Percentiles rank a stretch among this genome's conserved stretches.
phyloP scores from a whole-genome alignment of 352 stramenopile species.

The Phytophthora parvispora region DNA sequence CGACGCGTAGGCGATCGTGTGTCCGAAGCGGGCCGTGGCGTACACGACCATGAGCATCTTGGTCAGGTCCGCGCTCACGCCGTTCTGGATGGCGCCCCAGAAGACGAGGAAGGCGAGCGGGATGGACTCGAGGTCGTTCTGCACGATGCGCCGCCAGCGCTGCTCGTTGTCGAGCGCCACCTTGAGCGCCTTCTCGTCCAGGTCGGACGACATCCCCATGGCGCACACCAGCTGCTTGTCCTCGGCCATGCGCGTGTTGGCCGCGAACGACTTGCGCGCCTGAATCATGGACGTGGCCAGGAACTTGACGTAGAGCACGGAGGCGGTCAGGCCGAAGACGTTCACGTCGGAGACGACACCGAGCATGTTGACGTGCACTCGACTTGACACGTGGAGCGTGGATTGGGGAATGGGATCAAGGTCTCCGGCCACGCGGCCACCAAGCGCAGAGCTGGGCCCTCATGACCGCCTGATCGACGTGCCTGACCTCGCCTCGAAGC shows the following conservation, averaged over 20 bases:
- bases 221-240: constrained; percentile 42
- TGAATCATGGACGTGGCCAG: constrained; percentile 60
- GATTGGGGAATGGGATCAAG: constrained; percentile 20
- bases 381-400: constrained; percentile 6
- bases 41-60: constrained; percentile 48
- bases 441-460: constrained; percentile 6
- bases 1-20: constrained; percentile 54
- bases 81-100: constrained; percentile 45
- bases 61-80: constrained; percentile 43
- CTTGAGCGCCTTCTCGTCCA: constrained; percentile 34
- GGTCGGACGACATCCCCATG: constrained; percentile 26
- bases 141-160: constrained; percentile 64
- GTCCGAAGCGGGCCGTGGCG: constrained; percentile 45
- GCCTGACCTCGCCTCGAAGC: constrained; percentile 16
- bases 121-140: constrained; percentile 73
- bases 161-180: constrained; percentile 41
- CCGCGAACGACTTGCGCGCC: constrained; percentile 51
- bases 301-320: constrained; percentile 73
- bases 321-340: constrained; percentile 37
- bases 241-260: constrained; percentile 53
- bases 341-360: constrained; percentile 33
- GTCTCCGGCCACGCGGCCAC: not conserved
- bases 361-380: constrained; percentile 17
- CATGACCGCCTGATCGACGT: constrained; percentile 10
- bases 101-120: constrained; percentile 58